phyloP scores from a whole-genome alignment of 2,329 filamentous ascomycete genomes.

The Cadophora luteo-olivacea region DNA sequence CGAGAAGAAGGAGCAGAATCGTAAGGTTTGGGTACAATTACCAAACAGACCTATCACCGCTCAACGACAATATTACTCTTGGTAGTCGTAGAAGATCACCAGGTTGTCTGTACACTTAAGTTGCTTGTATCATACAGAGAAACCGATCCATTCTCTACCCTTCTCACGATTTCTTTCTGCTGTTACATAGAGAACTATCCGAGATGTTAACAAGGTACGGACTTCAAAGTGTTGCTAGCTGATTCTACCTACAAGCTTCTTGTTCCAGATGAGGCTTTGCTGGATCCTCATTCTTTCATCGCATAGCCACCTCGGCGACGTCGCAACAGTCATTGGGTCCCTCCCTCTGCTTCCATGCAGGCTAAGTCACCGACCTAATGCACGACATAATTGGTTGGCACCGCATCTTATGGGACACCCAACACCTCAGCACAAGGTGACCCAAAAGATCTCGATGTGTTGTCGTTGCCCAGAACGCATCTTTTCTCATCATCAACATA shows the following conservation, averaged over 20 bases:
- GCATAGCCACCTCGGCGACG: background rate
- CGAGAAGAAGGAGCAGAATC: constrained; percentile 74
- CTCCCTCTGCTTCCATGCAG: background rate
- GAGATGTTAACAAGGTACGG: background rate
- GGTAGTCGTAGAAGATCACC: constrained; percentile 59
- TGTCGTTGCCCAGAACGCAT: no score
- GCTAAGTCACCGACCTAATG: background rate
- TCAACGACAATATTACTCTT: constrained; percentile 90
- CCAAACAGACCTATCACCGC: constrained; percentile 84
- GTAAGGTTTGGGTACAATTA: constrained; percentile 85
- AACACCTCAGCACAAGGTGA: background rate
- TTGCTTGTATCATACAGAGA: constrained; percentile 19
- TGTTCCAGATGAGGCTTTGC: background rate
- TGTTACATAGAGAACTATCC: background rate
- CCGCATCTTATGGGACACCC: background rate
- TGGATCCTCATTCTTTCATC: no score
- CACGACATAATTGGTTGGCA: background rate
- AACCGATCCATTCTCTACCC: background rate
- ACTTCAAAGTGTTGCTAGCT: background rate
- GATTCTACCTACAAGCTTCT: background rate
- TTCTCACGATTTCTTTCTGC: background rate
- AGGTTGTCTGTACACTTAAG: constrained; percentile 21
- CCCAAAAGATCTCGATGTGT: background rate
- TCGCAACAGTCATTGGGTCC: background rate
- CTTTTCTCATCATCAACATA: no score